Conservation (phyloP, 352 stramenopile species). For the Pythium sukuiense region DNA sequence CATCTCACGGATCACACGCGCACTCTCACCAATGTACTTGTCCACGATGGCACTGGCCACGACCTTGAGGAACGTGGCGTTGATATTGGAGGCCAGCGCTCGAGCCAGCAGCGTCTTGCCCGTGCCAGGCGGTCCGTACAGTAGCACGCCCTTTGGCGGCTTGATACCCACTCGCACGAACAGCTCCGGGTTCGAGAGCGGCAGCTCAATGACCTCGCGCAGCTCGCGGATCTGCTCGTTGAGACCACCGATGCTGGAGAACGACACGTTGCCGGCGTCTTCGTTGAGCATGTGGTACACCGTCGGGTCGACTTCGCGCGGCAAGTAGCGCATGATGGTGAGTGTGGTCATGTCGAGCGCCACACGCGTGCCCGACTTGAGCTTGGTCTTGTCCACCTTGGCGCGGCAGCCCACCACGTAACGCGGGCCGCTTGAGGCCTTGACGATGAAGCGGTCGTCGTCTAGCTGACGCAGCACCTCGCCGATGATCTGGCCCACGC, state of each 20-base stretch:
- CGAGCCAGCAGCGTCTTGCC: slow-evolving; percentile 99
- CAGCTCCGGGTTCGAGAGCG: slow-evolving; percentile 98
- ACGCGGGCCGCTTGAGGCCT: slow-evolving; percentile 96
- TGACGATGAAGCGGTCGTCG: slow-evolving; percentile 99
- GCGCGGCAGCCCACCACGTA: slow-evolving; percentile 98
- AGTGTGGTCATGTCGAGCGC: slow-evolving; percentile 99
- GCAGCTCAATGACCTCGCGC: slow-evolving; percentile 97
- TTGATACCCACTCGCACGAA: slow-evolving; percentile 99
- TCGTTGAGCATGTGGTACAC: slow-evolving; percentile 99
- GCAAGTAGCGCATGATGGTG: slow-evolving; percentile 99
- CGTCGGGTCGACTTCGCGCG: slow-evolving; percentile 98
- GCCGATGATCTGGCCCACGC: slow-evolving; percentile 98
- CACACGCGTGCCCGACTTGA: slow-evolving; percentile 97
- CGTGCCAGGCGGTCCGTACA: slow-evolving; percentile 98
- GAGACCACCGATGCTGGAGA: slow-evolving; percentile 97
- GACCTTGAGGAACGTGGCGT: slow-evolving; percentile 99
- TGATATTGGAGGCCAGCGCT: slow-evolving; percentile 98
- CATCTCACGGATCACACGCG: slow-evolving; percentile 99
- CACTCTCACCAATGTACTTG: slow-evolving; percentile 99
- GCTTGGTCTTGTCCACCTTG: slow-evolving; percentile 94
- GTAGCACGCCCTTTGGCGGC: slow-evolving; percentile 96
- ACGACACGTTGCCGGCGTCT: slow-evolving; percentile 96
- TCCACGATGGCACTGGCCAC: slow-evolving; percentile 99
- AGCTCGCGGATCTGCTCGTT: slow-evolving; percentile 99
- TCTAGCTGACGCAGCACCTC: slow-evolving; percentile 98